Percentiles rank a stretch among this genome's conserved stretches.
phyloP scores from a whole-genome alignment of 2,329 filamentous ascomycete species.

The Botrytis byssoidea region DNA sequence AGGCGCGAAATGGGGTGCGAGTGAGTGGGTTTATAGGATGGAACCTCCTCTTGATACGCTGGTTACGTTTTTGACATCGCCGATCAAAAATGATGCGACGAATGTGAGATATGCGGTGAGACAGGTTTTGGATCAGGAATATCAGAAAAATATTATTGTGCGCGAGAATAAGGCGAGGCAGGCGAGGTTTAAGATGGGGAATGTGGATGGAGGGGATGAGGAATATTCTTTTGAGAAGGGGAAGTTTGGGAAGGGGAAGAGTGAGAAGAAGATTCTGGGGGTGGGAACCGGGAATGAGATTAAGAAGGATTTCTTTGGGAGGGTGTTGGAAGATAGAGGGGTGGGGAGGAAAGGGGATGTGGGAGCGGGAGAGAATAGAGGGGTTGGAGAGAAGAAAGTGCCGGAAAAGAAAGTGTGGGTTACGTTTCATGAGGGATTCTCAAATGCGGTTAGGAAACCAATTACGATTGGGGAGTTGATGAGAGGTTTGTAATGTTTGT shows the following conservation, averaged over 20 bases:
- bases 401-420: slow-evolving; percentile 72
- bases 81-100: slow-evolving; percentile 54
- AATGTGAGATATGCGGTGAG: slow-evolving; percentile 89
- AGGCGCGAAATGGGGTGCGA: slow-evolving; percentile 52
- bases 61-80: slow-evolving; percentile 68
- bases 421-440: slow-evolving; percentile 84
- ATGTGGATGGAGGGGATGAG: slow-evolving; percentile 36
- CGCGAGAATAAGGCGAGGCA: slow-evolving; percentile 66
- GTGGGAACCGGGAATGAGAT: slow-evolving; percentile 40
- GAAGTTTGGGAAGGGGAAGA: background rate
- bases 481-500: slow-evolving; percentile 53
- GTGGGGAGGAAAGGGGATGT: slow-evolving; percentile 45
- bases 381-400: slow-evolving; percentile 39
- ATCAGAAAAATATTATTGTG: slow-evolving; percentile 67
- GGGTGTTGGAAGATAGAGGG: slow-evolving; percentile 56
- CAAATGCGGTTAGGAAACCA: slow-evolving; percentile 88
- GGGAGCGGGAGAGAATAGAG: slow-evolving; percentile 62
- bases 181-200: slow-evolving; percentile 60
- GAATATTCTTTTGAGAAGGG: background rate
- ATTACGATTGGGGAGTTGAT: slow-evolving; percentile 79
- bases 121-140: slow-evolving; percentile 90
- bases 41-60: slow-evolving; percentile 86
- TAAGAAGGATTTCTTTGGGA: slow-evolving; percentile 84
- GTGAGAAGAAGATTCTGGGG: background rate
- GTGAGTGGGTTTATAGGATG: slow-evolving; percentile 86